A percentile compares a stretch with the other conserved stretches of the same genome.
Conservation (phyloP, 2,329 filamentous ascomycete genomes). For the Pseudopyricularia javanii region DNA sequence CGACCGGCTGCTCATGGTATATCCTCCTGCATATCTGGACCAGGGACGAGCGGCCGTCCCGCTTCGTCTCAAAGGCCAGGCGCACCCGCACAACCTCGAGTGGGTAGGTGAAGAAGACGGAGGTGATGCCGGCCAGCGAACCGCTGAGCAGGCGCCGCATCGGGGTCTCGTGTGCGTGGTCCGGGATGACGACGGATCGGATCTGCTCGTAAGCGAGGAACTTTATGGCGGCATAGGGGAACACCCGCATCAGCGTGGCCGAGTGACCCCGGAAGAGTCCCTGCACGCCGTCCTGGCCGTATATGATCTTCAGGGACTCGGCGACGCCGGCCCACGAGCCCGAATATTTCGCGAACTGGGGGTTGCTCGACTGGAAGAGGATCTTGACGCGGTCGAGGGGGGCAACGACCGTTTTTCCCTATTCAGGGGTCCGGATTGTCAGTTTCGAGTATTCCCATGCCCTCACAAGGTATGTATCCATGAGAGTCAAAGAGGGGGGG, state of each 20-base stretch:
- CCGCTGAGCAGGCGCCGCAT: conserved; percentile 64
- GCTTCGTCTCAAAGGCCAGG: conserved; percentile 85
- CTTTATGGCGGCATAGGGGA: conserved; percentile 95
- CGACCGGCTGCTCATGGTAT: conserved; percentile 59
- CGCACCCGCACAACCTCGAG: conserved; percentile 87
- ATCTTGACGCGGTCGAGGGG: conserved; percentile 98
- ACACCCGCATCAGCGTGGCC: conserved; percentile 85
- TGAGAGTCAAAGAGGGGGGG: neutral
- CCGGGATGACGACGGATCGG: conserved; percentile 63
- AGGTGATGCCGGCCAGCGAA: conserved; percentile 69
- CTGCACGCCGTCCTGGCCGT: conserved; percentile 54
- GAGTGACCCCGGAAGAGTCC: conserved; percentile 92
- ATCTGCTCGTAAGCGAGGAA: conserved; percentile 98
- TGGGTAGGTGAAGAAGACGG: conserved; percentile 93
- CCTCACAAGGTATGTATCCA: neutral
- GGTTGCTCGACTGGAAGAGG: conserved; percentile 90
- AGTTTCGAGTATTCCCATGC: conserved; percentile 2
- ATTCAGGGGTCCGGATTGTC: conserved; percentile 4
- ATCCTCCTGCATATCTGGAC: conserved; percentile 73
- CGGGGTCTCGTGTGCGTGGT: conserved; percentile 64
- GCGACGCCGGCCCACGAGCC: conserved; percentile 77
- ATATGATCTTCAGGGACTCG: conserved; percentile 76
- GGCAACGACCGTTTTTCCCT: conserved; percentile 93
- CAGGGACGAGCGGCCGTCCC: conserved; percentile 56
- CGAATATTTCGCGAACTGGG: conserved; percentile 85